Conservation (phyloP, 2,329 filamentous ascomycete genomes). For the Chaetomiaceae sp. region DNA sequence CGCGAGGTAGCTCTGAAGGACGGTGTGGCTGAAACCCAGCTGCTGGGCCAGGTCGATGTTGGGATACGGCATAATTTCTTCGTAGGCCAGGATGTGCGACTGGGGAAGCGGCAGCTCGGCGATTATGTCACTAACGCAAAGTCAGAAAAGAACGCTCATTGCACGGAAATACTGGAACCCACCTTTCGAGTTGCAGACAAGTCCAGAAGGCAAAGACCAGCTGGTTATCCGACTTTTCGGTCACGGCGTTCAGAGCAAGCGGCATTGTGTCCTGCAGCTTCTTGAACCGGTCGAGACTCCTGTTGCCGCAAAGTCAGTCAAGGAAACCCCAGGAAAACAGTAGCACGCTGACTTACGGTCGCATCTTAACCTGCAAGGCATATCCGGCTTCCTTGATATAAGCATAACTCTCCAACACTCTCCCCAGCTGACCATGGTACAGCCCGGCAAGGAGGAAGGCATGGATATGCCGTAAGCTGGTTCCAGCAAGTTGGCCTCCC, state of each 20-base stretch:
- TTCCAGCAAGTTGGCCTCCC: slow-evolving; percentile 72
- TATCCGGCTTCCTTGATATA: slow-evolving; percentile 55
- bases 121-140: slow-evolving; percentile 67
- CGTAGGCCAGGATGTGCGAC: slow-evolving; percentile 57
- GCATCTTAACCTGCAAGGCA: slow-evolving; percentile 66
- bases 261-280: slow-evolving; percentile 34
- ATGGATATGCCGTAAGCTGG: slow-evolving; percentile 78
- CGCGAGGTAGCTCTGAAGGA: slow-evolving; percentile 57
- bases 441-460: slow-evolving; percentile 79
- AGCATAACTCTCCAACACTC: slow-evolving; percentile 78
- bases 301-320: slow-evolving; percentile 23
- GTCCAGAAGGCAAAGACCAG: slow-evolving; percentile 84
- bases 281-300: slow-evolving; percentile 47
- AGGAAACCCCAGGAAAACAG: background rate
- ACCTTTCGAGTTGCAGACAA: slow-evolving; percentile 88
- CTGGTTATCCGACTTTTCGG: slow-evolving; percentile 54
- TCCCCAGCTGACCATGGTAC: slow-evolving; percentile 82
- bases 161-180: no score
- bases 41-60: slow-evolving; percentile 45
- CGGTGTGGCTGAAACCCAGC: slow-evolving; percentile 41
- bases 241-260: slow-evolving; percentile 30
- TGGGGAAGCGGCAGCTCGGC: slow-evolving; percentile 71
- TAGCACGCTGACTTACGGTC: slow-evolving; percentile 52
- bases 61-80: slow-evolving; percentile 63
- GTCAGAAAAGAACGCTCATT: background rate